phyloP scores from a whole-genome alignment of 1,284 basidiomycete genomes.

The Volvariella surrecta region DNA sequence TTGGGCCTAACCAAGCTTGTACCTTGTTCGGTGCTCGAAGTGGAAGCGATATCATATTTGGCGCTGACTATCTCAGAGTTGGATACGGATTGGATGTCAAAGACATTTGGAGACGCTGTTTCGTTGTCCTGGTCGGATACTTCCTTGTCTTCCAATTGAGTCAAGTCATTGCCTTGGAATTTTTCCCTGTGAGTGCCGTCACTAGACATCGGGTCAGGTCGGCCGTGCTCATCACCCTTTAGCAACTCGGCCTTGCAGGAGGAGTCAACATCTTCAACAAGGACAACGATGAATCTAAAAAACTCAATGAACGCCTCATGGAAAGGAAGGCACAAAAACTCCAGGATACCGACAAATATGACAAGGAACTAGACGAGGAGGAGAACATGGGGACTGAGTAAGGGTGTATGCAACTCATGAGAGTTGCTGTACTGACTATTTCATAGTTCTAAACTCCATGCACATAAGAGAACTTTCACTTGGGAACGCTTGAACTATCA shows the following conservation, averaged over 20 bases:
- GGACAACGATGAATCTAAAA: constrained; percentile 61
- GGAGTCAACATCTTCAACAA: constrained; percentile 60
- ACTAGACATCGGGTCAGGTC: background rate
- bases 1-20: constrained; percentile 66
- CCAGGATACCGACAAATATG: constrained; percentile 22
- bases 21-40: constrained; percentile 51
- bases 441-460: constrained; percentile 10
- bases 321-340: constrained; percentile 35
- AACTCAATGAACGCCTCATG: constrained; percentile 50
- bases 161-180: constrained; percentile 55
- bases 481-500: constrained; percentile 69
- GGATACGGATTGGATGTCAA: constrained; percentile 40
- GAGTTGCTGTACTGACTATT: too few species aligned
- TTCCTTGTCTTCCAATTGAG: constrained; percentile 59
- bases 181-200: constrained; percentile 43
- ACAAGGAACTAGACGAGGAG: constrained; percentile 17
- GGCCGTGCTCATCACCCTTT: background rate
- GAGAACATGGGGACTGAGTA: constrained; percentile 12
- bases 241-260: constrained; percentile 42
- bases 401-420: too few species aligned
- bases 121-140: constrained; percentile 52
- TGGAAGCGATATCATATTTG: constrained; percentile 40
- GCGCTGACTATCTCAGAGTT: constrained; percentile 50
- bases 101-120: constrained; percentile 56
- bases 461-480: constrained; percentile 49